Percentiles rank a stretch among this genome's conserved stretches.
phyloP scores from a whole-genome alignment of 768 basidiomycete genomes.

The Paxillus rubicundulus region DNA sequence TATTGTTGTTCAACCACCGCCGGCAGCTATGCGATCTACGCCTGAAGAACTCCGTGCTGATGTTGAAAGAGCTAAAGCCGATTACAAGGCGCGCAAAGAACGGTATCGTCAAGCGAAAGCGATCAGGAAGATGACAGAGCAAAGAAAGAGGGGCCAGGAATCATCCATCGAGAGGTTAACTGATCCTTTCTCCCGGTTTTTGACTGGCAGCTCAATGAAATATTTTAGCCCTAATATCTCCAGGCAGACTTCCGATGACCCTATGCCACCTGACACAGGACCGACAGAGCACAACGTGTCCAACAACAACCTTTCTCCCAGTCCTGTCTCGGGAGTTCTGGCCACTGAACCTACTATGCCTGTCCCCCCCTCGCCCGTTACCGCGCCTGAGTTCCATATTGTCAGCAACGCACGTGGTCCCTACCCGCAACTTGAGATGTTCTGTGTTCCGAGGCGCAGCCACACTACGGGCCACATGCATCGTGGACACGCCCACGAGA shows the following conservation, averaged over 20 bases:
- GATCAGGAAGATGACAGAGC: slow-evolving; percentile 41
- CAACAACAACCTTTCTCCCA: slow-evolving; percentile 2
- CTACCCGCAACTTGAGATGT: slow-evolving; percentile 64
- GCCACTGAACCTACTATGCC: slow-evolving; percentile 13
- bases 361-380: slow-evolving; percentile 7
- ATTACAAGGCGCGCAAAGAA: slow-evolving; percentile 71
- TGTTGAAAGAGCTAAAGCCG: slow-evolving; percentile 63
- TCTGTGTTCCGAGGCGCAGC: slow-evolving; percentile 49
- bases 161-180: slow-evolving; percentile 28
- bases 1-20: not conserved
- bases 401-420: slow-evolving; percentile 61
- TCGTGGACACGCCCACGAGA: slow-evolving; percentile 13
- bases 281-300: slow-evolving; percentile 1
- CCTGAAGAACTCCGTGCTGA: slow-evolving; percentile 34
- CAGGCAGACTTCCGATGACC: slow-evolving; percentile 23
- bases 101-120: slow-evolving; percentile 60
- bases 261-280: slow-evolving; percentile 6
- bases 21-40: not conserved
- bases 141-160: slow-evolving; percentile 18
- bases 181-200: not conserved
- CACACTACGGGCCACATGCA: slow-evolving; percentile 30
- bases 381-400: slow-evolving; percentile 38
- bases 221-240: slow-evolving; percentile 18
- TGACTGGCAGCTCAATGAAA: slow-evolving; percentile 5
- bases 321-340: slow-evolving; percentile 12